phyloP scores from a whole-genome alignment of 768 basidiomycete species.

The Trametes cingulata region DNA sequence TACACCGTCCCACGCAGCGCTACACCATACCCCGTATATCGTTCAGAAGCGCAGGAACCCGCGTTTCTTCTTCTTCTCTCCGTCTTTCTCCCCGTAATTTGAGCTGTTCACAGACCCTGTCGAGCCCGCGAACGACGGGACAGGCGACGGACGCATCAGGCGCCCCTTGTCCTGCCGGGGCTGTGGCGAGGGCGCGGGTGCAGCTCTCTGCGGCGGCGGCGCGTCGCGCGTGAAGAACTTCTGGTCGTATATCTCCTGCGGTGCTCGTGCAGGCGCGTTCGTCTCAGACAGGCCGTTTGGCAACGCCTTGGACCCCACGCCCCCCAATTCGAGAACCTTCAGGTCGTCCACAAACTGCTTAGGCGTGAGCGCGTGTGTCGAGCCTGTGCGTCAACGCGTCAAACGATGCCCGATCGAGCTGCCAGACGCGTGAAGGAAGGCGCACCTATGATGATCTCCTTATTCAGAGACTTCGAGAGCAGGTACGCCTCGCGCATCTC shows the following conservation, averaged over 20 bases:
- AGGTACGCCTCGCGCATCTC: slow-evolving; percentile 90
- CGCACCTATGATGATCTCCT: slow-evolving; percentile 90
- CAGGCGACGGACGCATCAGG: slow-evolving; percentile 38
- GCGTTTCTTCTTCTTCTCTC: slow-evolving; percentile 79
- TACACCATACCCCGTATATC: background rate
- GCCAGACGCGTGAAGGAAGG: background rate
- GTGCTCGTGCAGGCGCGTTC: slow-evolving; percentile 47
- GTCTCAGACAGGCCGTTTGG: slow-evolving; percentile 68
- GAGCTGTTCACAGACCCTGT: slow-evolving; percentile 34
- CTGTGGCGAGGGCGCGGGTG: slow-evolving; percentile 38
- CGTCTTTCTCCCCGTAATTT: slow-evolving; percentile 19
- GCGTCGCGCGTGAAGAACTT: slow-evolving; percentile 71
- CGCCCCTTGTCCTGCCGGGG: slow-evolving; percentile 28
- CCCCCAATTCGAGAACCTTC: slow-evolving; percentile 83
- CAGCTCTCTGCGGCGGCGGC: slow-evolving; percentile 49
- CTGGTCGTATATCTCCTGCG: slow-evolving; percentile 80
- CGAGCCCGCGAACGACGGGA: slow-evolving; percentile 55
- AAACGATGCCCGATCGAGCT: background rate
- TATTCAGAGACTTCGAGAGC: slow-evolving; percentile 70
- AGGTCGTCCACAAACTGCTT: slow-evolving; percentile 84
- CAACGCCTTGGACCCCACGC: slow-evolving; percentile 71
- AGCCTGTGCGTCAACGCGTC: slow-evolving; percentile 52
- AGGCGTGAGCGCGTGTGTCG: slow-evolving; percentile 85
- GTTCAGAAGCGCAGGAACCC: slow-evolving; percentile 64
- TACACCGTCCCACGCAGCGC: background rate